Percentiles rank a stretch among this genome's conserved stretches.
phyloP scores from a whole-genome alignment of 331 rosid species.

The Malus hybrid region DNA sequence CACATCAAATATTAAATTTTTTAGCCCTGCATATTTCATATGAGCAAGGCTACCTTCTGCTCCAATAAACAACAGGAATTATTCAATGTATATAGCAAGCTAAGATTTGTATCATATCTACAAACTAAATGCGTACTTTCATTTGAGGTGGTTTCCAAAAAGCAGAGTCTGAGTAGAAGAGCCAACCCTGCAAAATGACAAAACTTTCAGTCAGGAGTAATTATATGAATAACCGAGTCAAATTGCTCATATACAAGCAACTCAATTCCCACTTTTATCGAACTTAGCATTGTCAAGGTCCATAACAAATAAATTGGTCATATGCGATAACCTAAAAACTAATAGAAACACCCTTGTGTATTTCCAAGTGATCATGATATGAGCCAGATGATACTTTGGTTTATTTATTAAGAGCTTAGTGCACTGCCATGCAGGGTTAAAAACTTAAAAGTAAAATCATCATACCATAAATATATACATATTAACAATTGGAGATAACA shows the following conservation, averaged over 20 bases:
- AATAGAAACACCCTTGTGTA: not conserved
- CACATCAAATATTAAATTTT: not conserved
- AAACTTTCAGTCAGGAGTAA: constrained; percentile 10
- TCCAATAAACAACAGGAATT: not conserved
- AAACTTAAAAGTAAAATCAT: not conserved
- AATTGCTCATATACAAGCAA: not conserved
- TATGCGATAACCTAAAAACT: not conserved
- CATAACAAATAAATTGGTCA: not conserved
- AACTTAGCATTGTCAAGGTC: constrained; percentile 2
- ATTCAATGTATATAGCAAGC: not conserved
- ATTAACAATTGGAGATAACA: not conserved
- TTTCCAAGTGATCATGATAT: not conserved
- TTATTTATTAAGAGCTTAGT: not conserved
- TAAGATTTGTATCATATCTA: not conserved
- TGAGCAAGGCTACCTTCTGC: not conserved
- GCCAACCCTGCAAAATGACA: constrained; percentile 77
- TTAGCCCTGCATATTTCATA: not conserved
- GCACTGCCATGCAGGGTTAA: not conserved
- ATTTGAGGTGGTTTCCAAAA: constrained; percentile 97
- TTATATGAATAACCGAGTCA: not conserved
- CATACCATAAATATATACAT: not conserved
- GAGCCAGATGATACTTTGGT: not conserved
- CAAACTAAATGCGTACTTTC: constrained; percentile 43
- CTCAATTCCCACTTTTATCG: not conserved
- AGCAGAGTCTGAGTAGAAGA: constrained; percentile 71